Evolutionary conservation across 2,329 filamentous ascomycete genomes (phyloP), one percentile per base, ranked within the genome.

Genomic region (Thielaviopsis populi): DNA sequence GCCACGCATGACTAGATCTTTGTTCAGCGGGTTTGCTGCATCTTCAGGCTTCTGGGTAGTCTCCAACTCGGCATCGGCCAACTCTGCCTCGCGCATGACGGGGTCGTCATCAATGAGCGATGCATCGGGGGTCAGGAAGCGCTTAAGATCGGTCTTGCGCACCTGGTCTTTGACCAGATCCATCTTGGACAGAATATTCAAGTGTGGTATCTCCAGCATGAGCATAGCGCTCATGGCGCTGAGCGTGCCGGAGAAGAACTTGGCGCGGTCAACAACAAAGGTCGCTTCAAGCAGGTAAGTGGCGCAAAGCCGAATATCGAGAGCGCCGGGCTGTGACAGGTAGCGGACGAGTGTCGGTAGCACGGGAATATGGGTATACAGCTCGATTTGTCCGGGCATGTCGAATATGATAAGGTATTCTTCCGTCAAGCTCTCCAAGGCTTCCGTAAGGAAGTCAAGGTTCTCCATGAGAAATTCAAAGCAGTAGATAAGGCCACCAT

Each of bases 161-260:
- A 97, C 83, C 74, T 94, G 89, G 46, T 89, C 90, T 73, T 94
- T 94, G 68, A 97, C 85, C 67, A 97, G 82, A 73, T 99, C 94
- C 91, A 97, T 97, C 77, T 99, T 99, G 72, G 88, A 95, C 64
- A 99, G 78, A 66, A 99, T 87, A 73, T 99, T 99, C 72, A 99
- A 84, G 72, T 99, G 94, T 3, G 94, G 94, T 68, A 97, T 84
- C 75, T 97, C 94, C 67, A 99, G 83, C 90, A 97, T 94, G 70
- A 99, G 84, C 94, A 99, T 99, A 68, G 94, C 91, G 71, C 89
- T 95, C 94, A 99, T 97, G 68, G 94, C 94, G 72, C 88, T 94
- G 66, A 99, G 79, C 0, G 94, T 96, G 13, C 94, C 94, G 0
- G 94, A 87, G 75, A 99, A 97, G 80, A 95, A 99, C 77, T 97